A percentile compares a stretch with the other conserved stretches of the same genome.
phyloP scores from a whole-genome alignment of 495 filamentous ascomycete genomes.

The Cenococcum geophilum region DNA sequence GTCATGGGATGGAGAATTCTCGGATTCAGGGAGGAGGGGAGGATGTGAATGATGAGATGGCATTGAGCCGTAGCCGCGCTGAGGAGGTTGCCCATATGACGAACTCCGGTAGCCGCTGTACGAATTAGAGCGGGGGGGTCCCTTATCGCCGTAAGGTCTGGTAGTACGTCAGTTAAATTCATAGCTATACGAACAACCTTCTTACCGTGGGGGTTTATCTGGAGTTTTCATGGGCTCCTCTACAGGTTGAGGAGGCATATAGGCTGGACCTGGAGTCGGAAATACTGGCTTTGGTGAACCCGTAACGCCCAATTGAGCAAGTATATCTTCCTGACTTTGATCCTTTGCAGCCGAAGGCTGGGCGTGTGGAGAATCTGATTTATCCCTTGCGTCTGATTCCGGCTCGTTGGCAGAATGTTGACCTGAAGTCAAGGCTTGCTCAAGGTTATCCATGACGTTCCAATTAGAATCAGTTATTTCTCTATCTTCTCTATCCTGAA shows the following conservation, averaged over 20 bases:
- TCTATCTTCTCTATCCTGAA: slow-evolving; percentile 17
- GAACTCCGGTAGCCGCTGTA: slow-evolving; percentile 18
- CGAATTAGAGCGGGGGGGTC: slow-evolving; percentile 20
- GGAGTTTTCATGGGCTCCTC: background rate
- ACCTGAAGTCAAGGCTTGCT: slow-evolving; percentile 28
- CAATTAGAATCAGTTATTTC: slow-evolving; percentile 20
- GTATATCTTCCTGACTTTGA: slow-evolving; percentile 37
- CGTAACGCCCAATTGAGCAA: slow-evolving; percentile 37
- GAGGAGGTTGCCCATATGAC: slow-evolving; percentile 7
- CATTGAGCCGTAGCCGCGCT: slow-evolving; percentile 24
- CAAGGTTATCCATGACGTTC: slow-evolving; percentile 36
- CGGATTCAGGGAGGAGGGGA: slow-evolving; percentile 14
- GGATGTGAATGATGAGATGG: slow-evolving; percentile 19
- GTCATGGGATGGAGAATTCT: slow-evolving; percentile 18
- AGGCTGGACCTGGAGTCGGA: slow-evolving; percentile 32
- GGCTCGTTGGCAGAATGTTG: background rate
- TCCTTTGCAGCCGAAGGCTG: slow-evolving; percentile 7
- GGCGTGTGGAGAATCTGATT: background rate
- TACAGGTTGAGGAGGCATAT: background rate
- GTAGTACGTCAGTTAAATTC: background rate
- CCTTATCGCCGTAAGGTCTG: slow-evolving; percentile 3
- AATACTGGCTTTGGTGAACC: slow-evolving; percentile 38
- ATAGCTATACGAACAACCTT: background rate
- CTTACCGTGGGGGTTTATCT: background rate
- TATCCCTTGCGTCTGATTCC: background rate